A percentile compares a stretch with the other conserved stretches of the same genome.
Evolutionary conservation across 2,329 filamentous ascomycete species (phyloP).

Genomic region (Aspergillus pseudoterreus): DNA sequence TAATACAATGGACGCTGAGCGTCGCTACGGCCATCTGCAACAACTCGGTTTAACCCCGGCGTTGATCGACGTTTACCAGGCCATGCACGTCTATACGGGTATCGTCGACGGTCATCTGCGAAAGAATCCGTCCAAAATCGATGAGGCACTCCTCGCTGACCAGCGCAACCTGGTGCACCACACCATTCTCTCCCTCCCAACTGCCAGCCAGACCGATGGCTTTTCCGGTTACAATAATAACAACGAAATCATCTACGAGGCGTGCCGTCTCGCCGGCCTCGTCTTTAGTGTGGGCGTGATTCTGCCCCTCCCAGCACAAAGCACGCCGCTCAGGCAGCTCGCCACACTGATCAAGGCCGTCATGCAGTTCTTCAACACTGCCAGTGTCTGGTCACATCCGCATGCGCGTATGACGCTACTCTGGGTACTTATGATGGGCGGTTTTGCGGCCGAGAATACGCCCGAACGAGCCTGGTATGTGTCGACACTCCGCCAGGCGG

Average conservation of each 20-base stretch:
- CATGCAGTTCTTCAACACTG: slow-evolving; percentile 20
- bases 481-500: slow-evolving; percentile 19
- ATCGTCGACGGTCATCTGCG: slow-evolving; percentile 23
- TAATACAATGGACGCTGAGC: slow-evolving; percentile 20
- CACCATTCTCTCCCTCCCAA: slow-evolving; percentile 29
- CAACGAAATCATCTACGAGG: slow-evolving; percentile 29
- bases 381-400: slow-evolving; percentile 23
- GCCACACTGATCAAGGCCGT: slow-evolving; percentile 22
- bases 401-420: slow-evolving; percentile 25
- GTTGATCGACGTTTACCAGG: slow-evolving; percentile 29
- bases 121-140: slow-evolving; percentile 9
- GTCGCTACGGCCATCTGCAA: slow-evolving; percentile 19
- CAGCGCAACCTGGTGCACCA: slow-evolving; percentile 40
- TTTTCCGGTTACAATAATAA: slow-evolving; percentile 17
- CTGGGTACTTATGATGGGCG: slow-evolving; percentile 37
- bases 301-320: slow-evolving; percentile 38
- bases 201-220: slow-evolving; percentile 18
- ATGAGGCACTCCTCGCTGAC: slow-evolving; percentile 28
- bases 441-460: slow-evolving; percentile 33
- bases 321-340: slow-evolving; percentile 31
- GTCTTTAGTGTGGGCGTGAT: slow-evolving; percentile 38
- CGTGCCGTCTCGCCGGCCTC: slow-evolving; percentile 32
- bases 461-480: slow-evolving; percentile 33
- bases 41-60: slow-evolving; percentile 24
- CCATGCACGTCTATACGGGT: slow-evolving; percentile 28